Evolutionary conservation across 306 rosid species (phyloP).

Genomic region (Cicer pinnatifidum): DNA sequence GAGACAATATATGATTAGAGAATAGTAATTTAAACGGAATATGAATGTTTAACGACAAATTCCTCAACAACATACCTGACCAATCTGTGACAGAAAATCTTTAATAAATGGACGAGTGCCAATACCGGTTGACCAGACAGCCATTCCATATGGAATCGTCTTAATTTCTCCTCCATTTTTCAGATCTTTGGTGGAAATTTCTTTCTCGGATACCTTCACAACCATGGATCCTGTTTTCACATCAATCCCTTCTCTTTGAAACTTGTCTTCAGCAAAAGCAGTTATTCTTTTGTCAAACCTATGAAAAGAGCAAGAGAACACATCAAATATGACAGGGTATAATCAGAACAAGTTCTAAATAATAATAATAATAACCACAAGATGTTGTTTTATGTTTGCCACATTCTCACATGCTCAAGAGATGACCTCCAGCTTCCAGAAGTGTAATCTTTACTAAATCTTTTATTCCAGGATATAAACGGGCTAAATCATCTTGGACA

Average conservation of each 20-base stretch:
- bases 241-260: constrained; percentile 80
- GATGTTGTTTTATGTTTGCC: neutral
- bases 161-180: constrained; percentile 74
- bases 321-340: constrained; percentile 12
- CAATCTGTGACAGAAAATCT: constrained; percentile 86
- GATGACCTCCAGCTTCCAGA: constrained; percentile 89
- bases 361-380: neutral
- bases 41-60: constrained; percentile 29
- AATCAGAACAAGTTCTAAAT: constrained; percentile 30
- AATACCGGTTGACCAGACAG: constrained; percentile 96
- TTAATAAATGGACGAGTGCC: constrained; percentile 88
- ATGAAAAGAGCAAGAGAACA: constrained; percentile 39
- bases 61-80: constrained; percentile 68
- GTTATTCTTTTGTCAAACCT: constrained; percentile 99
- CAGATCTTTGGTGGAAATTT: constrained; percentile 78
- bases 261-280: constrained; percentile 87
- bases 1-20: constrained; percentile 6
- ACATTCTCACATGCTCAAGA: constrained; percentile 77
- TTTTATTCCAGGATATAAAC: constrained; percentile 75
- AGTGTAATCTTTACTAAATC: constrained; percentile 81
- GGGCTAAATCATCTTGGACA: constrained; percentile 79
- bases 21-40: constrained; percentile 17
- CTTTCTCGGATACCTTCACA: constrained; percentile 79
- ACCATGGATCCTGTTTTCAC: constrained; percentile 97
- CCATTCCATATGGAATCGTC: constrained; percentile 87